Evolutionary conservation across 805 yeast species (phyloP).

Genomic region (Wickerhamiella sorbophila): DNA sequence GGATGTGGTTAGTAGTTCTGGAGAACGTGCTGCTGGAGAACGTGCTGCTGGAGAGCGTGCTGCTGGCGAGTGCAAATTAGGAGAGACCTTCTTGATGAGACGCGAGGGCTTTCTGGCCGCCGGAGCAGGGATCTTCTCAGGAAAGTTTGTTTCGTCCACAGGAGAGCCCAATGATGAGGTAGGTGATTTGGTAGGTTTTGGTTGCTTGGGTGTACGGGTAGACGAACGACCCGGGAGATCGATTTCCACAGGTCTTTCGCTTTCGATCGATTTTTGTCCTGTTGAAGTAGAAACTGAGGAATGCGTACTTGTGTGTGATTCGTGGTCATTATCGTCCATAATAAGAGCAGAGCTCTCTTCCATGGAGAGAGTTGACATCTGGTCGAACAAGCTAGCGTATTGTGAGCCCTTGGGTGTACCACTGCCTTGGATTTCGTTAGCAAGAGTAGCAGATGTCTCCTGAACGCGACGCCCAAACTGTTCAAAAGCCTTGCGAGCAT

Average conservation of each 20-base stretch:
- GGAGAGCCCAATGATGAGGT: too few species aligned
- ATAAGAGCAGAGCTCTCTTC: too few species aligned
- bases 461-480: constrained; percentile 93
- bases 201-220: background rate
- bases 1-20: background rate
- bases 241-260: background rate
- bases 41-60: background rate
- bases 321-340: too few species aligned
- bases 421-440: constrained; percentile 41
- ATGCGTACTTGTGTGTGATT: too few species aligned
- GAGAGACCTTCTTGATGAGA: too few species aligned
- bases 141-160: too few species aligned
- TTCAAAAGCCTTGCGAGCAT: constrained; percentile 84
- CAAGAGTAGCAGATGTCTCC: constrained; percentile 68
- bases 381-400: constrained; percentile 16
- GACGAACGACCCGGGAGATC: background rate
- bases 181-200: background rate
- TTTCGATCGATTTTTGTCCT: background rate
- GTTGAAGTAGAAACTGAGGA: background rate
- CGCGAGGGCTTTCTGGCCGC: background rate
- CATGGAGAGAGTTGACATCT: background rate
- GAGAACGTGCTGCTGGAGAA: background rate
- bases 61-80: too few species aligned
- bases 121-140: too few species aligned
- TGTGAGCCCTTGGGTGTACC: constrained; percentile 6